phyloP scores from a whole-genome alignment of 1,284 basidiomycete species.

The Hypsizygus ulmarius region DNA sequence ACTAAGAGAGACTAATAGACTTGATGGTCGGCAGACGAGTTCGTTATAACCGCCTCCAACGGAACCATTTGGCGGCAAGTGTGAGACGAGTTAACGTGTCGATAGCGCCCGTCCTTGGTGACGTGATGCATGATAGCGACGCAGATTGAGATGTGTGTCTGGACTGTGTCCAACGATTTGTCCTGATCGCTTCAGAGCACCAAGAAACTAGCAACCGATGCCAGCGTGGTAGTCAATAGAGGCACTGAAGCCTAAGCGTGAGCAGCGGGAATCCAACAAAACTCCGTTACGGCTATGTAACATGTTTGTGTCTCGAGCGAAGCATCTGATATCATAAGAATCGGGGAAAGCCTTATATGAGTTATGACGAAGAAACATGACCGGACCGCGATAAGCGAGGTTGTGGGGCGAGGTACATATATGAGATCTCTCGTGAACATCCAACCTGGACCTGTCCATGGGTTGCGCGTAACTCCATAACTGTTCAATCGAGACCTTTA shows the following conservation, averaged over 20 bases:
- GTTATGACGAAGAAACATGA: conserved; percentile 6
- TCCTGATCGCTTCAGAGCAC: conserved; percentile 10
- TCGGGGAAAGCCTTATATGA: conserved; percentile 1
- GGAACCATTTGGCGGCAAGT: conserved; percentile 9
- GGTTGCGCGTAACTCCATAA: conserved; percentile 10
- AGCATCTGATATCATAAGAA: conserved; percentile 11
- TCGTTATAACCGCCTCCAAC: conserved; percentile 16
- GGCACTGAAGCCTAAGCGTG: not conserved
- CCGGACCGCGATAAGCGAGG: conserved; percentile 15
- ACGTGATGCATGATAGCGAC: conserved; percentile 19
- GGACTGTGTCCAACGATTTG: conserved; percentile 4
- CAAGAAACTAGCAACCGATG: conserved; percentile 3
- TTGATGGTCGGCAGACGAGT: conserved; percentile 3
- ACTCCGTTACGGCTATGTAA: conserved; percentile 8
- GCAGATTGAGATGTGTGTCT: conserved; percentile 11
- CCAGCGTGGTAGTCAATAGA: conserved; percentile 8
- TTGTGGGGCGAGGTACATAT: conserved; percentile 2
- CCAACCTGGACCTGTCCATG: conserved; percentile 12
- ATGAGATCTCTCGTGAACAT: conserved; percentile 11
- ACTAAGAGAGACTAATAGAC: conserved; percentile 1
- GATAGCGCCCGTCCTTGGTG: conserved; percentile 16
- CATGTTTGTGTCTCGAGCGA: conserved; percentile 8
- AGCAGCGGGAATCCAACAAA: conserved; percentile 10
- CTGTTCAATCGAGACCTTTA: not conserved
- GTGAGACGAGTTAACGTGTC: conserved; percentile 11